phyloP scores from a whole-genome alignment of 176 grass and related monocot genomes.

The Thalia dealbata region DNA sequence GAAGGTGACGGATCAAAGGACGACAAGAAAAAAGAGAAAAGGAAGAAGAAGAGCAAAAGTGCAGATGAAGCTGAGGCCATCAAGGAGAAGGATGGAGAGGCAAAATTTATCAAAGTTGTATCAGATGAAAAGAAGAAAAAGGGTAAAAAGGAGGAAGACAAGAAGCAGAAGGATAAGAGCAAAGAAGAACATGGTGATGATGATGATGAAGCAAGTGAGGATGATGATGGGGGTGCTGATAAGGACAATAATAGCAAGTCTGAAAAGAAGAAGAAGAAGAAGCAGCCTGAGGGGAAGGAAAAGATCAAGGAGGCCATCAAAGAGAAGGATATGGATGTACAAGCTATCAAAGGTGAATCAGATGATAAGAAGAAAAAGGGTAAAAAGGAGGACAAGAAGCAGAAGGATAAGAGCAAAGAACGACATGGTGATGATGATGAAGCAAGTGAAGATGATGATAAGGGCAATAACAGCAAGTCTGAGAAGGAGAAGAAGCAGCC shows the following conservation, averaged over 20 bases:
- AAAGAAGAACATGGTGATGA: neutral
- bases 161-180: neutral
- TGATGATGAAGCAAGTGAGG: neutral
- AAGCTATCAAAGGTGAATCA: too few relatives aligned
- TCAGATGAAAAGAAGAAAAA: neutral
- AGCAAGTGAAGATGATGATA: too few relatives aligned
- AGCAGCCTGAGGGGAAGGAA: neutral
- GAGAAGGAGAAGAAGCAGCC: too few relatives aligned
- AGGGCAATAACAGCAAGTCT: too few relatives aligned
- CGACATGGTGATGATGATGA: too few relatives aligned
- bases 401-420: too few relatives aligned
- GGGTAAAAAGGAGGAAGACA: neutral
- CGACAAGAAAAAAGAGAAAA: neutral
- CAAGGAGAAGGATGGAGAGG: neutral
- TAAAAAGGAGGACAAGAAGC: too few relatives aligned
- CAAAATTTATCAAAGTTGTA: too few relatives aligned
- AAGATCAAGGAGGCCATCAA: slow-evolving; percentile 3
- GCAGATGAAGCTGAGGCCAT: neutral
- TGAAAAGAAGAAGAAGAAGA: neutral
- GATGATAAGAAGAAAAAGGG: neutral
- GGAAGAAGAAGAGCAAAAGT: neutral
- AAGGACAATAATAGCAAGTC: neutral
- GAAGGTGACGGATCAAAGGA: neutral
- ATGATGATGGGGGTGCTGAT: neutral
- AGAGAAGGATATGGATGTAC: too few relatives aligned